phyloP scores from a whole-genome alignment of 1,284 basidiomycete species.

The Ganoderma resinaceum region DNA sequence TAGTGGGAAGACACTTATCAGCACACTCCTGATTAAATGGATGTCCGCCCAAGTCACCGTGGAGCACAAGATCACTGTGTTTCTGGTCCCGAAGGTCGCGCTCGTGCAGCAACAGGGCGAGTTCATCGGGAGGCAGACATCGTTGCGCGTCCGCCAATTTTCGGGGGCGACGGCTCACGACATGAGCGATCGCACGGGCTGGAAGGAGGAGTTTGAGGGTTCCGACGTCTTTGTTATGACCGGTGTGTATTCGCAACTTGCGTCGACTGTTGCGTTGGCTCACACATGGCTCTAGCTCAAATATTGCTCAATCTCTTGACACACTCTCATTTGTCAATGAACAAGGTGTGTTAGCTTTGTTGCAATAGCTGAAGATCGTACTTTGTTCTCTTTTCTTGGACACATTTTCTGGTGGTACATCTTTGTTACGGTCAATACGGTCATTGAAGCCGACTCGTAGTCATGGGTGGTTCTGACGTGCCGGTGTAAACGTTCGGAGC shows the following conservation, averaged over 20 bases:
- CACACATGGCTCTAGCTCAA: slow-evolving; percentile 58
- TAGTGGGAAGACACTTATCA: slow-evolving; percentile 85
- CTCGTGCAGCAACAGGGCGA: slow-evolving; percentile 82
- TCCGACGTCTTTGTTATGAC: slow-evolving; percentile 86
- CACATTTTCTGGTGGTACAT: neutral
- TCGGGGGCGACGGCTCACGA: slow-evolving; percentile 75
- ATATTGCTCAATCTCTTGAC: slow-evolving; percentile 81
- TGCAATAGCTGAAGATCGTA: neutral
- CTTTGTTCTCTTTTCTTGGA: neutral
- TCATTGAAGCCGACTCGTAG: neutral
- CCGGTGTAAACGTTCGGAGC: neutral
- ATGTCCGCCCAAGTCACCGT: slow-evolving; percentile 57
- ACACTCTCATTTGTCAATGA: slow-evolving; percentile 80
- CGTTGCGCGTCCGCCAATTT: slow-evolving; percentile 69
- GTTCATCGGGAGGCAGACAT: slow-evolving; percentile 70
- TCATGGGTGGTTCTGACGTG: neutral
- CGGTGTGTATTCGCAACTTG: slow-evolving; percentile 47
- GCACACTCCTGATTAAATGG: slow-evolving; percentile 81
- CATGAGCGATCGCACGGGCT: slow-evolving; percentile 68
- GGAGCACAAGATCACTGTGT: slow-evolving; percentile 64
- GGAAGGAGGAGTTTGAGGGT: slow-evolving; percentile 66
- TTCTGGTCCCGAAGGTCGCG: slow-evolving; percentile 82
- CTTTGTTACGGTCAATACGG: neutral
- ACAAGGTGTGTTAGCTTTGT: slow-evolving; percentile 48
- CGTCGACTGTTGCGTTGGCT: neutral